Conservation (phyloP, 73 alveolate species). For the Blepharisma stoltei region DNA sequence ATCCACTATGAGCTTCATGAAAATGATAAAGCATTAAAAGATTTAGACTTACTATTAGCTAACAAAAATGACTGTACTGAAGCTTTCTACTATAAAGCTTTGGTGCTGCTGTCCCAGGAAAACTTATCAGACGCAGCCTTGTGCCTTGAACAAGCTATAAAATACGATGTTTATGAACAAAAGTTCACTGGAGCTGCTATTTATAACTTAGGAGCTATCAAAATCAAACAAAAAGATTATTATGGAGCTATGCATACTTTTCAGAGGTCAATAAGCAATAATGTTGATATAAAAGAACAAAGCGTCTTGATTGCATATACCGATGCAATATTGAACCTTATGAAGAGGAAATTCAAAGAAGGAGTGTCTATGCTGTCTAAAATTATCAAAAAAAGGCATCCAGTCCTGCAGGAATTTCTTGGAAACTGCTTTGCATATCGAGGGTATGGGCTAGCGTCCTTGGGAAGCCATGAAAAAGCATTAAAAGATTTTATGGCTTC, state of each 20-base stretch:
- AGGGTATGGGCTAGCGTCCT: constrained; percentile 47
- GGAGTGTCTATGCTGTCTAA: constrained; percentile 28
- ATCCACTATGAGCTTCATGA: constrained; percentile 39
- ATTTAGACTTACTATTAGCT: constrained; percentile 36
- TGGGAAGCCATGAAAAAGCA: constrained; percentile 50
- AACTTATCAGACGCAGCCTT: constrained; percentile 44
- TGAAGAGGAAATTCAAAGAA: constrained; percentile 52
- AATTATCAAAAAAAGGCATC: constrained; percentile 31
- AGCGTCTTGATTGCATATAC: constrained; percentile 42
- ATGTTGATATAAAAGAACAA: constrained; percentile 39
- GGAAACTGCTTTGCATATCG: constrained; percentile 47
- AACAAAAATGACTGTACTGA: constrained; percentile 42
- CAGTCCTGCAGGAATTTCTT: constrained; percentile 37
- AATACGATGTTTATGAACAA: constrained; percentile 40
- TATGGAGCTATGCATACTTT: constrained; percentile 54
- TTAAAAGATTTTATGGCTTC: constrained; percentile 42
- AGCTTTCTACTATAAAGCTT: constrained; percentile 53
- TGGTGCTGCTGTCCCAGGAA: constrained; percentile 25
- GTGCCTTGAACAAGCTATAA: constrained; percentile 51
- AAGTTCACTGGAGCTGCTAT: constrained; percentile 47
- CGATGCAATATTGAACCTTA: constrained; percentile 48
- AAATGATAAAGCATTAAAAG: constrained; percentile 38
- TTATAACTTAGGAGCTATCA: constrained; percentile 48
- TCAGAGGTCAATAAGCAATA: constrained; percentile 41
- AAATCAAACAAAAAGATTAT: constrained; percentile 49